Conservation (phyloP, 768 basidiomycete genomes). For the Lentinula boryana region DNA sequence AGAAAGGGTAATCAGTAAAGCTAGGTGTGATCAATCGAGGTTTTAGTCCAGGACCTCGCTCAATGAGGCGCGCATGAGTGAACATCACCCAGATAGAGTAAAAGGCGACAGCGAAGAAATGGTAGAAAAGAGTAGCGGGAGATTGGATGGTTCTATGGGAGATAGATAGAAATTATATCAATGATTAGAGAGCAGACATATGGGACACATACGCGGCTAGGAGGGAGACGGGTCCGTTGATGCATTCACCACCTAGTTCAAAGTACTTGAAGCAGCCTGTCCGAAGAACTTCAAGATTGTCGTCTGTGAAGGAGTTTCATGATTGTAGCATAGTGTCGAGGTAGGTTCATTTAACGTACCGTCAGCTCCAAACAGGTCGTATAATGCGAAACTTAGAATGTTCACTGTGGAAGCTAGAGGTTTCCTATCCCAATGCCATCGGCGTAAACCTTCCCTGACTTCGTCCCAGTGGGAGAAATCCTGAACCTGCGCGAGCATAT, state of each 20-base stretch:
- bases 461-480: conserved; percentile 44
- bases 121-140: conserved; percentile 74
- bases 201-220: conserved; percentile 66
- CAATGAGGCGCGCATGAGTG: conserved; percentile 36
- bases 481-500: conserved; percentile 41
- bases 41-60: conserved; percentile 26
- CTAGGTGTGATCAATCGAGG: conserved; percentile 33
- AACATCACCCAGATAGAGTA: conserved; percentile 93
- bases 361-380: conserved; percentile 92
- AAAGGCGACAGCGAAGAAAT: conserved; percentile 95
- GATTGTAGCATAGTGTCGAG: not conserved
- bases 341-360: conserved; percentile 29
- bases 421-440: conserved; percentile 88
- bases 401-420: conserved; percentile 82
- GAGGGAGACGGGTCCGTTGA: conserved; percentile 84
- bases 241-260: conserved; percentile 84
- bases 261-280: conserved; percentile 98
- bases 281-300: conserved; percentile 55
- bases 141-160: conserved; percentile 66
- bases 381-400: conserved; percentile 87
- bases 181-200: not conserved
- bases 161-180: not conserved
- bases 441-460: conserved; percentile 45
- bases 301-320: conserved; percentile 31
- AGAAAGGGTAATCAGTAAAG: conserved; percentile 60